Base-by-base conservation (phyloP, 306 rosid species). In the Acacia melanoxylon region DNA sequence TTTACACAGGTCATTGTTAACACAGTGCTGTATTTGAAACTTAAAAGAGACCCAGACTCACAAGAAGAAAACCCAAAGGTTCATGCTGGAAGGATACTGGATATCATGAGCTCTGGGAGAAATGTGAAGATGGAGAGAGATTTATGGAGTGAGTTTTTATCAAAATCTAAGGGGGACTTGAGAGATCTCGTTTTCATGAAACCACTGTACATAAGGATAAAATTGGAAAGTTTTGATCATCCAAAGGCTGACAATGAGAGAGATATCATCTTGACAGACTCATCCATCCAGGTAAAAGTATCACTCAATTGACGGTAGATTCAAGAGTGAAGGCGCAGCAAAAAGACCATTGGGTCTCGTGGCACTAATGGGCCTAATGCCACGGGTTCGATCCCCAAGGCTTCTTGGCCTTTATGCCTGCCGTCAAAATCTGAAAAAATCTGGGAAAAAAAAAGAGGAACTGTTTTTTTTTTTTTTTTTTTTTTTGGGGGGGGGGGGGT, bases 141-240 rank as follows among this genome's bases (percentile, higher is more conserved):
- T 71, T 84, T 74, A 10, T 89, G 91, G 87, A 81, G 81, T 75
- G 82, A 85, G 68, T 85, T 74, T 87, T 76, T 95, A 78, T 74
- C 90, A 68, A 87, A 93, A 67, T 68, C 89, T 25, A 81, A 84
- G 37, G 85, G 87, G 67, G 93, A 95, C 81, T 42, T 93, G 88
- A 93, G 94, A 88, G 95, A 93, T 68, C 74, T 91, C 61, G 72
- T 87, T 75, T 90, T 93, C 88, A 84, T 86, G 85, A 93, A 85
- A 84, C 95, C 89, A 59, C 83, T 95, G 12, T 95, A 93, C 59
- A 65, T 95, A 73, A 88, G 93, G 81, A 45, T 95, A 86, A 91
- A 87, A 89, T 40, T 95, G 54, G 87, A 88, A 70, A 69, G 71
- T 83, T 79, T 22, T 24, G 91, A 84, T 75, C 99, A 93, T 81